Evolutionary conservation across 2,329 filamentous ascomycete genomes (phyloP).

Genomic region (Fusarium sp.): DNA sequence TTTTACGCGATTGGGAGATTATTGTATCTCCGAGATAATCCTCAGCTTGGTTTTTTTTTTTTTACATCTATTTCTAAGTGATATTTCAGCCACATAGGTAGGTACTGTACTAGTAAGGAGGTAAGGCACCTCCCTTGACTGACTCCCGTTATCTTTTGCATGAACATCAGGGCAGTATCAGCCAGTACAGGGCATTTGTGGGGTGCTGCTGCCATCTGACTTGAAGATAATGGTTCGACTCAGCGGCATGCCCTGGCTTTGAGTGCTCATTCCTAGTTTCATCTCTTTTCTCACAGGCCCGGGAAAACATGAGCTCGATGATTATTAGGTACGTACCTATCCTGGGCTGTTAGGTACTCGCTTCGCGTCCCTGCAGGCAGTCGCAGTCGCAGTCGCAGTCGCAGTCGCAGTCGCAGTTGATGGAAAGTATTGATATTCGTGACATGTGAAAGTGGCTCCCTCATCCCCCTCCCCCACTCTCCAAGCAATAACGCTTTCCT

Average conservation of each 20-base stretch:
- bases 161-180: not conserved
- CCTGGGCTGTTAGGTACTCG: not conserved
- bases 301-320: not conserved
- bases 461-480: conserved; percentile 25
- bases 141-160: not conserved
- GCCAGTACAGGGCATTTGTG: conserved; percentile 27
- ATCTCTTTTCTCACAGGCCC: conserved; percentile 7
- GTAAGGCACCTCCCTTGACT: not conserved
- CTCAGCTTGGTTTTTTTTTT: not conserved
- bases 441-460: conserved; percentile 50
- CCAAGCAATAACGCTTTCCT: conserved; percentile 20
- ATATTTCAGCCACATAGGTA: conserved; percentile 4
- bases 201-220: conserved; percentile 35
- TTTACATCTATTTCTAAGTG: not conserved
- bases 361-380: conserved; percentile 9
- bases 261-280: conserved; percentile 29
- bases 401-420: not conserved
- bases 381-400: not conserved
- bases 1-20: not conserved
- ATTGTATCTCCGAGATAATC: not conserved
- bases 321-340: conserved; percentile 6
- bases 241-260: conserved; percentile 39
- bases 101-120: no score
- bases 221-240: conserved; percentile 40
- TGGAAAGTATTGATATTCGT: conserved; percentile 14